Base-by-base conservation (phyloP, 768 basidiomycete genomes). In the Lyophyllum atratum region DNA sequence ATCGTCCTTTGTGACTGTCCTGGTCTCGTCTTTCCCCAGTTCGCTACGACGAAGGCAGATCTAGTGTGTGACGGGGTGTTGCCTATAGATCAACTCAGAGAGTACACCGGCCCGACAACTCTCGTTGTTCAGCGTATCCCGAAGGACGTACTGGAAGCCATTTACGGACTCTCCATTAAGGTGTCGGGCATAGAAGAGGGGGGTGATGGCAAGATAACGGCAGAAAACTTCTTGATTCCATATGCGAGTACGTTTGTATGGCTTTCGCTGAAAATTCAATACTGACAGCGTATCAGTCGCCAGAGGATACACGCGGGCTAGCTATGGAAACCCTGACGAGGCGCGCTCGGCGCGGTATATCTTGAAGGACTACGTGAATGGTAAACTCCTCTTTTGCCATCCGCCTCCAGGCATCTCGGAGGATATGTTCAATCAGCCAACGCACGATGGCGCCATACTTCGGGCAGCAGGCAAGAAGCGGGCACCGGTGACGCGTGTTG, bases 291-390 rank as follows among this genome's bases (percentile, higher is more conserved):
- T 33, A 59, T 2, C 59, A 99, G 97, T 98, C 65, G 96, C 86
- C 26, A 80, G 96, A 63, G 97, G 97, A 31, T 97, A 90, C 72
- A 91, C 87, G 67, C 86, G 96, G 37, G 86, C 95, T 1, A 93
- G 96, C 1, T 93, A 95, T 75, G 97, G 97, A 42, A 97, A 95
- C 72, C 95, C 96, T 10, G 97, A 99, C 68, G 95, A 98, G 68
- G 93, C 97, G 28, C 88, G 94, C 50, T 85, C 97, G 0, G 93
- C 96, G 15, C 86, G 97, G 56, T 89, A 90, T 67, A 79, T 99
- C 54, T 80, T 99, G 48, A 99, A 99, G 71, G 97, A 99, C 74
- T 99, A 95, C 67, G 95, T 98, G 58, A 95, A 90, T 64, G 97
- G 92, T 24, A 94, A 93, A 65, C 80, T 99, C 0, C 80, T 98